Evolutionary conservation across 2,329 filamentous ascomycete species (phyloP).

Genomic region (Juglanconis juglandina): DNA sequence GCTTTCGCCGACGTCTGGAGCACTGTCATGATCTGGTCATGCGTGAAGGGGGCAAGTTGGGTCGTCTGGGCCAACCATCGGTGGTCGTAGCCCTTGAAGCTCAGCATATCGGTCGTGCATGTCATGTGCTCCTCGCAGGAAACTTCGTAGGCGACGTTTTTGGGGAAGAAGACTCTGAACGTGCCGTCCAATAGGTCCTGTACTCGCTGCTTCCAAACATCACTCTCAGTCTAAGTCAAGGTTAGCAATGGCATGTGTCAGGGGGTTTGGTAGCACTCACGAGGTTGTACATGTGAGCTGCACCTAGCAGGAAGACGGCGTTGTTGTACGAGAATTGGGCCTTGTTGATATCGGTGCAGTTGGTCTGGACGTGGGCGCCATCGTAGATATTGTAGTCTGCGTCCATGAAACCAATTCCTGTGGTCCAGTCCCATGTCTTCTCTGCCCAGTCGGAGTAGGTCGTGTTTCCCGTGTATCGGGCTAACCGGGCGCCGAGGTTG

Average conservation of each 20-base stretch:
- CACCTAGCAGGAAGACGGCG: slow-evolving; percentile 75
- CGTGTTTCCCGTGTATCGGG: slow-evolving; percentile 69
- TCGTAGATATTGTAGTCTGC: slow-evolving; percentile 60
- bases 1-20: slow-evolving; percentile 13
- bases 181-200: slow-evolving; percentile 15
- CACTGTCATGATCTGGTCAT: slow-evolving; percentile 15
- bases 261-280: slow-evolving; percentile 30
- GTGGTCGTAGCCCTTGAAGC: slow-evolving; percentile 20
- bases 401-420: slow-evolving; percentile 54
- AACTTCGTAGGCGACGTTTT: slow-evolving; percentile 18
- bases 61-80: slow-evolving; percentile 17
- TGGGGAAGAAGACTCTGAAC: slow-evolving; percentile 33
- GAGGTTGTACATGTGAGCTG: slow-evolving; percentile 29
- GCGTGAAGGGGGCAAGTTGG: slow-evolving; percentile 18
- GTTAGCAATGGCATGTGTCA: not conserved
- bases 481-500: slow-evolving; percentile 55
- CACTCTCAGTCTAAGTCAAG: slow-evolving; percentile 11
- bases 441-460: slow-evolving; percentile 78
- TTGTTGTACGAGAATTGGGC: slow-evolving; percentile 65
- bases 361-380: slow-evolving; percentile 51
- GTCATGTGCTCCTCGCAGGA: slow-evolving; percentile 18
- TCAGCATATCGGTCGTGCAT: slow-evolving; percentile 20
- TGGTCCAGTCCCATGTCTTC: slow-evolving; percentile 68
- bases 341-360: slow-evolving; percentile 52
- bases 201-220: slow-evolving; percentile 16